Percentiles rank a stretch among this genome's conserved stretches.
Conservation (phyloP, 345 rosid species). For the Lagerstroemia speciosa region DNA sequence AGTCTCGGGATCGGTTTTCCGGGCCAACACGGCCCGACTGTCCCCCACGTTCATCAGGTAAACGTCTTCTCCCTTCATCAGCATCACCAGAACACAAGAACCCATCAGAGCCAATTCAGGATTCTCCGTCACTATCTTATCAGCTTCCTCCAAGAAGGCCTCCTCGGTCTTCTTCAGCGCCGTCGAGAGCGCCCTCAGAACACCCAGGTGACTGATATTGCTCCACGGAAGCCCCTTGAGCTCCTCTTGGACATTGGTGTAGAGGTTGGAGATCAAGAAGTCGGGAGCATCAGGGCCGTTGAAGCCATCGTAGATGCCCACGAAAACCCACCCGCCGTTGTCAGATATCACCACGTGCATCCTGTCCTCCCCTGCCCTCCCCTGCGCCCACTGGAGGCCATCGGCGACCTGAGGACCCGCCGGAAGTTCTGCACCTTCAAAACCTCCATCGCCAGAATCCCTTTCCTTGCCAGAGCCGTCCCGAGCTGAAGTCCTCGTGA, state of each 20-base stretch:
- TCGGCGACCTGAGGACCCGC: slow-evolving; percentile 34
- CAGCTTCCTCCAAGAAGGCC: slow-evolving; percentile 52
- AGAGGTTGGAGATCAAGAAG: slow-evolving; percentile 55
- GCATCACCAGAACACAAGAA: slow-evolving; percentile 79
- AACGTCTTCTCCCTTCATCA: slow-evolving; percentile 88
- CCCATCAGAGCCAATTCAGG: slow-evolving; percentile 92
- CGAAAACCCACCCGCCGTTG: slow-evolving; percentile 75
- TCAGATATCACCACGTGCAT: slow-evolving; percentile 84
- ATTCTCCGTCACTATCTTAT: slow-evolving; percentile 57
- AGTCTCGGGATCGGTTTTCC: slow-evolving; percentile 31
- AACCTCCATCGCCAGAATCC: neutral
- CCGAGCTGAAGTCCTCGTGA: slow-evolving; percentile 27
- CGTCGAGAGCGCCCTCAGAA: slow-evolving; percentile 50
- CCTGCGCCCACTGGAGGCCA: slow-evolving; percentile 88
- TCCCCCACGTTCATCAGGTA: slow-evolving; percentile 95
- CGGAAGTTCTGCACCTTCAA: slow-evolving; percentile 11
- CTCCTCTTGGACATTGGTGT: slow-evolving; percentile 55
- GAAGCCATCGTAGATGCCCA: slow-evolving; percentile 92
- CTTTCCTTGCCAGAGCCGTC: neutral
- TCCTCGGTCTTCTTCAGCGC: slow-evolving; percentile 78
- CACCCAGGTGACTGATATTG: slow-evolving; percentile 45
- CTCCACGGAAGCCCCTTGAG: slow-evolving; percentile 55
- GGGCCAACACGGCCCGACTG: slow-evolving; percentile 70
- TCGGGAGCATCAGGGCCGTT: slow-evolving; percentile 95
- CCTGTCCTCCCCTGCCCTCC: slow-evolving; percentile 94